Conservation (phyloP, 1,139 yeast genomes). For the Taiozyma onychis region DNA sequence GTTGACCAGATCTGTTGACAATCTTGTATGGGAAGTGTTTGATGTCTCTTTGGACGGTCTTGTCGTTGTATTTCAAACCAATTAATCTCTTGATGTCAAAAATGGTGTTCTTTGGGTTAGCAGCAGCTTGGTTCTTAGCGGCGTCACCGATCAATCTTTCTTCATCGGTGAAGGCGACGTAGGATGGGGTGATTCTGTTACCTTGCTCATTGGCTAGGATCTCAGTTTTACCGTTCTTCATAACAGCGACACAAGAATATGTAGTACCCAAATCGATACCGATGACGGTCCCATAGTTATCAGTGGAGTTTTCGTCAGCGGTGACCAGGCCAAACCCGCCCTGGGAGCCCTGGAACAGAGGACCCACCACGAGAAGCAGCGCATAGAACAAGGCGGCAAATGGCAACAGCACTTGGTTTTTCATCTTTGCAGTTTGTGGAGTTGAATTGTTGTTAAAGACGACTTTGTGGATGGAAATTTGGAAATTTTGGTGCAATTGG, state of each 20-base stretch:
- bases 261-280: constrained; percentile 91
- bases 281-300: constrained; percentile 68
- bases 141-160: constrained; percentile 99
- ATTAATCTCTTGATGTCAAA: constrained; percentile 98
- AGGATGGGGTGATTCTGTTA: constrained; percentile 99
- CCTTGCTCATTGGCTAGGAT: constrained; percentile 99
- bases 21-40: constrained; percentile 97
- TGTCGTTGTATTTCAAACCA: constrained; percentile 91
- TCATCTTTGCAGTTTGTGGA: constrained; percentile 21
- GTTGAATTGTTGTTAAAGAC: neutral
- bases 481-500: neutral
- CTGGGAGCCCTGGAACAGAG: constrained; percentile 32
- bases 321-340: constrained; percentile 27
- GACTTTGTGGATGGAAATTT: too few species aligned
- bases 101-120: constrained; percentile 95
- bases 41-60: constrained; percentile 91
- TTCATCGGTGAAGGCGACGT: constrained; percentile 96
- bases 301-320: constrained; percentile 43
- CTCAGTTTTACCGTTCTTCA: constrained; percentile 85
- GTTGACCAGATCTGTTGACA: constrained; percentile 83
- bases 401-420: constrained; percentile 39
- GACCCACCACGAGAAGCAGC: constrained; percentile 51
- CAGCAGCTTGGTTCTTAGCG: constrained; percentile 99
- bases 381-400: constrained; percentile 53
- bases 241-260: constrained; percentile 95